Evolutionary conservation across 2,329 filamentous ascomycete genomes (phyloP).

Genomic region (Xylariaceae sp.): DNA sequence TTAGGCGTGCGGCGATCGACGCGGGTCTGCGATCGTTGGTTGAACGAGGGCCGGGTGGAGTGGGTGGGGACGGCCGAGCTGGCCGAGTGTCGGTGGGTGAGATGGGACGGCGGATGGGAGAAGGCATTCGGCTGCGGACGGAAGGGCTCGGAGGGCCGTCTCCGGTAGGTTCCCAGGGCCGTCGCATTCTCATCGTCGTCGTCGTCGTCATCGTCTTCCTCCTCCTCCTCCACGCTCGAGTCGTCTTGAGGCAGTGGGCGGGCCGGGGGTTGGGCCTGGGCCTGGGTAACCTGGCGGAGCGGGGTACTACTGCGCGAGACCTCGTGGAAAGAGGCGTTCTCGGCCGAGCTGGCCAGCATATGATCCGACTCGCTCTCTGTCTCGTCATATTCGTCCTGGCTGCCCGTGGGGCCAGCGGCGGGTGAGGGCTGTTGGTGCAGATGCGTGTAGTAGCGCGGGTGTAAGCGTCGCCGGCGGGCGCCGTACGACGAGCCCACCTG

Average conservation of each 20-base stretch:
- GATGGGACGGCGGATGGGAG: constrained; percentile 63
- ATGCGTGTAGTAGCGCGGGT: constrained; percentile 22
- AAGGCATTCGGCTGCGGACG: constrained; percentile 89
- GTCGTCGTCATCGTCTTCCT: no score
- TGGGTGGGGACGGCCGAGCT: constrained; percentile 41
- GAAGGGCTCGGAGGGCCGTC: constrained; percentile 51
- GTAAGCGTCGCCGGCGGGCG: constrained; percentile 49
- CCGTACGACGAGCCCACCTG: constrained; percentile 61
- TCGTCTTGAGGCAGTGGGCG: no score
- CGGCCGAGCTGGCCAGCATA: constrained; percentile 50
- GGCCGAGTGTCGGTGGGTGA: constrained; percentile 42
- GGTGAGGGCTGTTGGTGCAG: constrained; percentile 26
- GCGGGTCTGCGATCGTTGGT: constrained; percentile 39
- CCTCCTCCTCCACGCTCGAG: constrained; percentile 39
- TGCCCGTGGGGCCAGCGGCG: constrained; percentile 49
- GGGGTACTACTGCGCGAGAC: constrained; percentile 26
- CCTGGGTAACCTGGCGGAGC: constrained; percentile 27
- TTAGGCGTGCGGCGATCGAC: constrained; percentile 43
- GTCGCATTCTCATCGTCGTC: constrained; percentile 75
- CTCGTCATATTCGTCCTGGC: constrained; percentile 91
- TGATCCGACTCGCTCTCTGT: constrained; percentile 84
- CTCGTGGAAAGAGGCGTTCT: constrained; percentile 34
- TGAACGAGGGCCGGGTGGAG: constrained; percentile 41
- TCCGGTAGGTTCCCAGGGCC: constrained; percentile 53
- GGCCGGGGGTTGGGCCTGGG: constrained; percentile 28